A percentile compares a stretch with the other conserved stretches of the same genome.
Conservation (phyloP, 805 yeast genomes). For the Nakazawaea ambrosiae region DNA sequence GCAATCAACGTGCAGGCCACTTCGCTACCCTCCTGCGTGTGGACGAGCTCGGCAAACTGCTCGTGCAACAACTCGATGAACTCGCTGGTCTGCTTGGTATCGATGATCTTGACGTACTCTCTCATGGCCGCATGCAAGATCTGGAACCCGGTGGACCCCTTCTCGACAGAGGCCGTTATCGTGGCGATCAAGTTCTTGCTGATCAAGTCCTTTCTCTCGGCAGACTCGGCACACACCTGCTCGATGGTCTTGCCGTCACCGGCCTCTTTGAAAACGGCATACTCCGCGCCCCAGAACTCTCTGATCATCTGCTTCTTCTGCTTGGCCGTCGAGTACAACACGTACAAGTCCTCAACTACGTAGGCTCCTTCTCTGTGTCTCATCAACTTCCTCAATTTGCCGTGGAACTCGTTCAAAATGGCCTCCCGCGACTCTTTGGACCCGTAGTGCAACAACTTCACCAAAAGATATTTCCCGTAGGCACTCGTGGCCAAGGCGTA, state of each 20-base stretch:
- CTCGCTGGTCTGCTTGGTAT: conserved; percentile 64
- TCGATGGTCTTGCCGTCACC: conserved; percentile 56
- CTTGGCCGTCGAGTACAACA: conserved; percentile 74
- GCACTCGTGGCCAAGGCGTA: conserved; percentile 84
- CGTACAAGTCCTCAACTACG: conserved; percentile 88
- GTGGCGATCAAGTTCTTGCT: conserved; percentile 74
- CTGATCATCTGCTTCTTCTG: conserved; percentile 88
- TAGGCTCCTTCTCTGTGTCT: conserved; percentile 98
- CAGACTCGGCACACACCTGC: conserved; percentile 58
- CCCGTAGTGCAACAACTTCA: conserved; percentile 89
- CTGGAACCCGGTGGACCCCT: conserved; percentile 95
- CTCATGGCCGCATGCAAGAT: conserved; percentile 94
- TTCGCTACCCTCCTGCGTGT: conserved; percentile 89
- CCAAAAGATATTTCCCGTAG: conserved; percentile 86
- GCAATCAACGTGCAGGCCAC: conserved; percentile 82
- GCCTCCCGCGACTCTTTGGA: conserved; percentile 69
- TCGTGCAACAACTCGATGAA: conserved; percentile 79
- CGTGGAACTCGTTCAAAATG: conserved; percentile 81
- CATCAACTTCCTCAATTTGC: conserved; percentile 85
- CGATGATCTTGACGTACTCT: conserved; percentile 72
- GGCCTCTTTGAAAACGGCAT: conserved; percentile 79
- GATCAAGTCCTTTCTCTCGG: conserved; percentile 74
- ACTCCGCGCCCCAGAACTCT: conserved; percentile 96
- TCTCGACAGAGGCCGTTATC: conserved; percentile 84
- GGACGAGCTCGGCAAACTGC: conserved; percentile 91